Base-by-base conservation (phyloP, 2,329 filamentous ascomycete species). In the Penicillium sp. region DNA sequence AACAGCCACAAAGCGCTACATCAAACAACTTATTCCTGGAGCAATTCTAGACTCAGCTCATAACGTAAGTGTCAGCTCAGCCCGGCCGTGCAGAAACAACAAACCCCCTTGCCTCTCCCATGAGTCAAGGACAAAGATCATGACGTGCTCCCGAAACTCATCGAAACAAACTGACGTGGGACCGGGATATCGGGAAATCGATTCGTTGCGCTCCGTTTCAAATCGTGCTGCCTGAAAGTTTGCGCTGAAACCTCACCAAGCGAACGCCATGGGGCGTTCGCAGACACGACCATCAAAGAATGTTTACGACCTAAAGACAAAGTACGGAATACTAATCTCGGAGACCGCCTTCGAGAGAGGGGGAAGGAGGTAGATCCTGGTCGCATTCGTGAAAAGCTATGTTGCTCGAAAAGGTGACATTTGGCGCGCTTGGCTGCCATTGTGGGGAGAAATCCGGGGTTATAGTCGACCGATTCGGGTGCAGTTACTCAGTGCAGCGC, bases 131-230 rank as follows among this genome's bases (percentile, higher is more conserved):
- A 4, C 19, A 27, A 21, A 26, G 9, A n/a, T 23, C 14, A 50
- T 50, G 48, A 50, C 48, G 48, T 50, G 33, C 48, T 42, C n/a
- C 3, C 48, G 7, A 25, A 7, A 26, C 11, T 19, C 13, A 14
- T 23, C 19, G 27, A 49, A 35, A 25, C 21, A 35, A 26, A 50
- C 16, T 35, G 45, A 55, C 37, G 53, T 50, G 44, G 47, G 25
- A 50, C 53, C 39, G 54, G 59, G 33, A 25, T 33, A 33, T 26
- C 13, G 33, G 45, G 31, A 35, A 48, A 25, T 37, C 35, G 47
- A 25, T 48, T 55, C 49, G 13, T 50, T 29, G 29, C 54, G 57
- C 53, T 61, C 51, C 42, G 44, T 63, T 63, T 63, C 53, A 53
- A 58, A 60, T 58, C 50, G 53, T 51, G 45, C 54, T 47, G 50